Conservation (phyloP, 2,329 filamentous ascomycete genomes). For the Talaromyces funiculosus region DNA sequence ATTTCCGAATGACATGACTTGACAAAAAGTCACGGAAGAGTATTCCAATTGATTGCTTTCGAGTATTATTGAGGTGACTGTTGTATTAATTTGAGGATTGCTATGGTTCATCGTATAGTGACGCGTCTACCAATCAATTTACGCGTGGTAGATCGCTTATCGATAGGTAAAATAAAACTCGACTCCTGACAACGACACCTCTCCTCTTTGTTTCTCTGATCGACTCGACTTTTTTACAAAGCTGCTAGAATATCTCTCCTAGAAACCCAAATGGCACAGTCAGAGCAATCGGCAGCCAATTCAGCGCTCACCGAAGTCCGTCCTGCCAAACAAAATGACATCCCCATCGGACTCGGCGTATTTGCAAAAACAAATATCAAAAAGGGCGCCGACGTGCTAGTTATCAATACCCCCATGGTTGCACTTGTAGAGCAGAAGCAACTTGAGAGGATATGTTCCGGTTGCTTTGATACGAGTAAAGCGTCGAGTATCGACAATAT, state of each 20-base stretch:
- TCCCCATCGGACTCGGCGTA: constrained; percentile 47
- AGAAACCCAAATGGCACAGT: not conserved
- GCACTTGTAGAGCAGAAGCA: constrained; percentile 49
- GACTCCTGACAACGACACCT: not conserved
- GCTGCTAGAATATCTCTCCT: no score
- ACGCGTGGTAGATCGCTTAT: not conserved
- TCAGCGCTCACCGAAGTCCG: not conserved
- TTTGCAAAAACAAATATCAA: constrained; percentile 48
- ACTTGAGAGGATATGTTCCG: constrained; percentile 52
- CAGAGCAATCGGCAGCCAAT: not conserved
- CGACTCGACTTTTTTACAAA: no score
- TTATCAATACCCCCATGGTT: constrained; percentile 44
- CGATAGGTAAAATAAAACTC: not conserved
- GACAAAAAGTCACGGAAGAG: not conserved
- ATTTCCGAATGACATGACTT: not conserved
- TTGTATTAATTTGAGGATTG: not conserved
- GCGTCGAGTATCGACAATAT: constrained; percentile 19
- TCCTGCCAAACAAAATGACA: constrained; percentile 2
- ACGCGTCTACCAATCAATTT: not conserved
- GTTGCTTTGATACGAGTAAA: constrained; percentile 47
- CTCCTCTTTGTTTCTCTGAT: not conserved
- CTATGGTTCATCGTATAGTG: not conserved
- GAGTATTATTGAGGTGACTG: not conserved
- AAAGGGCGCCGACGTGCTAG: constrained; percentile 46
- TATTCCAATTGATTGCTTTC: not conserved